phyloP scores from a whole-genome alignment of 352 stramenopile species.

The Globisporangium rhizosaccharum region DNA sequence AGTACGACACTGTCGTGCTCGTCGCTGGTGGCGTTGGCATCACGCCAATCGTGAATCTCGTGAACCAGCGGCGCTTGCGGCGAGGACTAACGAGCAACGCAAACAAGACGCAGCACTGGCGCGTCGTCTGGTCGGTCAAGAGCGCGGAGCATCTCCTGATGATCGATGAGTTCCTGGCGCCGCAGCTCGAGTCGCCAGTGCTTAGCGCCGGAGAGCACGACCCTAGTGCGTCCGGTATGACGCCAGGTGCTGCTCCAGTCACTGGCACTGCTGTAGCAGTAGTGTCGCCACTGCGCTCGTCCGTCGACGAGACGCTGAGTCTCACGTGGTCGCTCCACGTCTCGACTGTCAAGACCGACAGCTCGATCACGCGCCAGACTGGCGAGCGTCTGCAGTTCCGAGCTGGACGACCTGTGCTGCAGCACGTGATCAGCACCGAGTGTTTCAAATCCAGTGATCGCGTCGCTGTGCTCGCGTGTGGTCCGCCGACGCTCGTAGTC shows the following conservation, averaged over 20 bases:
- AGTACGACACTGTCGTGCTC: conserved; percentile 64
- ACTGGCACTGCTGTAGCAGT: neutral
- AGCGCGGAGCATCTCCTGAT: conserved; percentile 59
- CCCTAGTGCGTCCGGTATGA: conserved; percentile 25
- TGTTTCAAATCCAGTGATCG: conserved; percentile 41
- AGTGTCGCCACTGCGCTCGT: neutral
- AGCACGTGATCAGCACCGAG: conserved; percentile 67
- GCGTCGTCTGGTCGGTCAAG: conserved; percentile 62
- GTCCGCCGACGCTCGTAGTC: conserved; percentile 62
- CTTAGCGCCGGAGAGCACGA: conserved; percentile 30
- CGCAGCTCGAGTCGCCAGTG: conserved; percentile 37
- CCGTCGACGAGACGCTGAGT: conserved; percentile 23
- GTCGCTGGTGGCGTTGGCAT: conserved; percentile 71
- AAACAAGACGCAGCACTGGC: conserved; percentile 27
- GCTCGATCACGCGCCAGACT: conserved; percentile 38
- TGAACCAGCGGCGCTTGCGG: conserved; percentile 63
- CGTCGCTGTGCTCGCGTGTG: conserved; percentile 70
- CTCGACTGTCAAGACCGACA: conserved; percentile 39
- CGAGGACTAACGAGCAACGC: conserved; percentile 10
- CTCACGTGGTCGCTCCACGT: conserved; percentile 64
- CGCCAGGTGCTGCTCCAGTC: neutral
- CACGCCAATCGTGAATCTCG: conserved; percentile 65
- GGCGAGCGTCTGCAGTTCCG: conserved; percentile 53
- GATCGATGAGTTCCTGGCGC: conserved; percentile 64
- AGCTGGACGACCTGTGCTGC: conserved; percentile 48